These are phyloP conservation scores for Roridomyces roridus DNA, from an alignment of 768 basidiomycete species.

Conservation along the genomic window DNA sequence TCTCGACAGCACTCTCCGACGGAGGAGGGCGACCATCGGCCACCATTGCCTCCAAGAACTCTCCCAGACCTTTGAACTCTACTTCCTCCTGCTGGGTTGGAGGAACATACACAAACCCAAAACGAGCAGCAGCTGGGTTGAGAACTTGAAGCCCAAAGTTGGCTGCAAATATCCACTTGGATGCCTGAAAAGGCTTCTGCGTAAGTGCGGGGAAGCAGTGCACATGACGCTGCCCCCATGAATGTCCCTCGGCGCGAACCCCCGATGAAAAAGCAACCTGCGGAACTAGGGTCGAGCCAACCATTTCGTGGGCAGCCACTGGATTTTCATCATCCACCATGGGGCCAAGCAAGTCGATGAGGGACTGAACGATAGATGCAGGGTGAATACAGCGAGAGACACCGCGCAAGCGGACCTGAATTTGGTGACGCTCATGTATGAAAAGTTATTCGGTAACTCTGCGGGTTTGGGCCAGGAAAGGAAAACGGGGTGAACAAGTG, in stretches of 20 bases:
- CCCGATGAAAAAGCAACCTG: slow-evolving; percentile 23
- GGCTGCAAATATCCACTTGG: slow-evolving; percentile 27
- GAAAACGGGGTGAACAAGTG: slow-evolving; percentile 35
- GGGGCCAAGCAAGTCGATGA: slow-evolving; percentile 21
- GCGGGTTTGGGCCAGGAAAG: slow-evolving; percentile 11
- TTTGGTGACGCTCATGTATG: slow-evolving; percentile 9
- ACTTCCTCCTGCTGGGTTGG: no score
- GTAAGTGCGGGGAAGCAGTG: slow-evolving; percentile 11
- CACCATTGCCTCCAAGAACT: slow-evolving; percentile 30
- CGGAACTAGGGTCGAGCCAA: slow-evolving; percentile 13
- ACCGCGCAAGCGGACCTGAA: not conserved
- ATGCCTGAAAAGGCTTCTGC: slow-evolving; percentile 1
- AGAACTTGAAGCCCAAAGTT: no score
- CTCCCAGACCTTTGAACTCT: no score
- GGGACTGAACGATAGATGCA: slow-evolving; percentile 29
- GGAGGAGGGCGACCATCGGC: slow-evolving; percentile 29
- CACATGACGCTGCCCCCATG: slow-evolving; percentile 28
- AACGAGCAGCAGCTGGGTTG: no score
- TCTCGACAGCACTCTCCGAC: slow-evolving; percentile 21
- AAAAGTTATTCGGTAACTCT: slow-evolving; percentile 28
- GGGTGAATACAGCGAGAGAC: slow-evolving; percentile 35
- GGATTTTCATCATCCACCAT: no score
- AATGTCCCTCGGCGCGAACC: slow-evolving; percentile 14
- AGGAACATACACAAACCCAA: slow-evolving; percentile 3
- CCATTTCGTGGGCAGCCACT: no score